Base-by-base conservation (phyloP, 2,329 filamentous ascomycete genomes). In the Alternaria infectoria region DNA sequence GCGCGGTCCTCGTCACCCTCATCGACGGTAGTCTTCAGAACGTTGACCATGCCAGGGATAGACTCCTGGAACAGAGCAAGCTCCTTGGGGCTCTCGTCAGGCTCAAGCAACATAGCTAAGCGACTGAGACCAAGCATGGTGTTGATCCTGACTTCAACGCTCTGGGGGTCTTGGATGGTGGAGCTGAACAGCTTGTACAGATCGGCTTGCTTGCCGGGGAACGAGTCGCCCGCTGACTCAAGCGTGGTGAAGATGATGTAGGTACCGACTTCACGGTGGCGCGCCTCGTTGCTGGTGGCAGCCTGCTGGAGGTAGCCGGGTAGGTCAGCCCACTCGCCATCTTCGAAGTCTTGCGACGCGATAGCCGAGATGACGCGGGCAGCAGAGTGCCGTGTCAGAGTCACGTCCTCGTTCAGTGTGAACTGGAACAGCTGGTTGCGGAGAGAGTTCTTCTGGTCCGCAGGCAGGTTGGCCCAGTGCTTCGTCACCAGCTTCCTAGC, bases 161-260 rank as follows among this genome's bases (percentile, higher is more conserved):
- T 97, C 81, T 96, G 90, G 2, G 92, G 90, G 77, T 98, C 96
- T 74, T 91, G 90, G 75, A 99, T 96, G 51, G 94, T 96, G 80
- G 90, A 90, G 81, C 86, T 86, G 83, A 98, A 97, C 25, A 98
- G 86, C 74, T 87, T 86, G 75, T 98, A 93, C 64, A 98, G 88
- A 77, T 92, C 89, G 62, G 86, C 82, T 73, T 93, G 88, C 81
- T 96, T 92, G 75, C 94, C 91, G 73, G 89, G 88, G 81, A 97
- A 97, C 71, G 90, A 87, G 70, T 93, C 90, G 19, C 93, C 93
- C 70, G 96, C 90, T 59, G 91, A 91, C 83, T 99, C 96, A 11
- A 98, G 86, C 50, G 97, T 89, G 66, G 93, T 95, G 83, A 90
- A 97, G 69, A 98, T 90, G 72, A 98, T 93, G 83, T 96, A 98